Conservation (phyloP, 805 yeast species). For the Zygotorulaspora chibaensis region DNA sequence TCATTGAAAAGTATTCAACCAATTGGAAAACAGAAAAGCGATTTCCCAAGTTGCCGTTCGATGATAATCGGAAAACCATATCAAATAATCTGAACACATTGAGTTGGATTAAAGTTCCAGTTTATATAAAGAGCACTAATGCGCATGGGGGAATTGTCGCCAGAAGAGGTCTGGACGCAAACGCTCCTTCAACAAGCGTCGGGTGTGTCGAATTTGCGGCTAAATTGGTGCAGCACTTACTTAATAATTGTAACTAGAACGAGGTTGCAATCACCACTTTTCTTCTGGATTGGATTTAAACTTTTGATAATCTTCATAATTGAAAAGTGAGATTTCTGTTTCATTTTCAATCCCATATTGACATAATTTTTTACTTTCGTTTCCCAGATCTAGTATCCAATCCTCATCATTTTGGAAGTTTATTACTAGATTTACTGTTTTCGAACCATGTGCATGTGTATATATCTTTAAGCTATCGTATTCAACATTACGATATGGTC, state of each 20-base stretch:
- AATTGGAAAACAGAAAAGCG: constrained; percentile 17
- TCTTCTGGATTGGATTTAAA: constrained; percentile 84
- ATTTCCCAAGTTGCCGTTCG: constrained; percentile 34
- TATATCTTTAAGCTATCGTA: constrained; percentile 80
- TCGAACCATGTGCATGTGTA: constrained; percentile 92
- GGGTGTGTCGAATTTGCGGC: constrained; percentile 31
- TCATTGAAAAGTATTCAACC: constrained; percentile 25
- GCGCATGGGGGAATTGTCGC: constrained; percentile 88
- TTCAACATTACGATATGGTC: constrained; percentile 76
- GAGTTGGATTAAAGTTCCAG: constrained; percentile 75
- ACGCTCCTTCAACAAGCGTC: constrained; percentile 23
- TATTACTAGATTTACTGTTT: constrained; percentile 86
- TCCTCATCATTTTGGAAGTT: constrained; percentile 77
- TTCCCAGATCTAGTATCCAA: constrained; percentile 53
- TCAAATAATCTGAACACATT: constrained; percentile 54
- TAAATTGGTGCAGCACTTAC: constrained; percentile 22
- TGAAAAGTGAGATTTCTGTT: constrained; percentile 85
- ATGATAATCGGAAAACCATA: constrained; percentile 39
- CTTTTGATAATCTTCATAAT: constrained; percentile 55
- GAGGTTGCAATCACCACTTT: constrained; percentile 59
- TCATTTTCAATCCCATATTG: constrained; percentile 73
- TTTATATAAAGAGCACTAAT: constrained; percentile 64
- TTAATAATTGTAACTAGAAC: constrained; percentile 12
- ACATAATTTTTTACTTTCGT: constrained; percentile 39
- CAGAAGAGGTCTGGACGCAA: constrained; percentile 52